Base-by-base conservation (phyloP, 2,329 filamentous ascomycete species). In the Calonectria pseudoreteaudii region DNA sequence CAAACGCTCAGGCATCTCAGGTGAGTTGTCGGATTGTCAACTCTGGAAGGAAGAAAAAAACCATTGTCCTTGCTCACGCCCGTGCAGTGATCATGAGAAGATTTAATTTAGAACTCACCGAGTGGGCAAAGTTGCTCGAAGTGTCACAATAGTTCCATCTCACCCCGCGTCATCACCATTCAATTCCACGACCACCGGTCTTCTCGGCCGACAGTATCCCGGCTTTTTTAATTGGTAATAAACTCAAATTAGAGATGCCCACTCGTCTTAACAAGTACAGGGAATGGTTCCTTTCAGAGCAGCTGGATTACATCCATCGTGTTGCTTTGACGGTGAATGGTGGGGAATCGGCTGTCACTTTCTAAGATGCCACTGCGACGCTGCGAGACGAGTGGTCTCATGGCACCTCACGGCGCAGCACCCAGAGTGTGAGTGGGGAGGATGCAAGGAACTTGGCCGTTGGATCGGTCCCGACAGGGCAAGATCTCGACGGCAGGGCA, bases 291-390 rank as follows among this genome's bases (percentile, higher is more conserved):
- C 34, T 68, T 34, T 67, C 23, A 68, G 38, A 70, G 56, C 71
- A 70, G 62, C 68, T 56, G 66, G 65, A 65, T 68, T 64, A 74
- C 71, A 34, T 65, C 50, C 52, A 72, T 77, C 70, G 52, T 67
- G 65, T 70, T 75, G 58, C 66, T 72, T 73, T 71, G 70, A 72
- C 8, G 34, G 69, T 56, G 41, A 36, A 64, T 16, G 47, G 76
- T 76, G 78, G 77, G 77, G 70, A 78, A 74, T 79, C 77, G 67
- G 72, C 76, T 75, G 74, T 79, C 76, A 69, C 68, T 73, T 49
- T 44, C 26, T 26, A 26, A 38, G 9, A 36, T 62, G 56, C 49
- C 49, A 66, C 56, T 62, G 30, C 64, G 49, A 53, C 56, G 65
- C 65, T 66, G 58, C 52, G 58, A 71, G 60, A 62, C 53, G 56